Evolutionary conservation across 441 rosid species (phyloP).

Genomic region (Gossypium trilobum): DNA sequence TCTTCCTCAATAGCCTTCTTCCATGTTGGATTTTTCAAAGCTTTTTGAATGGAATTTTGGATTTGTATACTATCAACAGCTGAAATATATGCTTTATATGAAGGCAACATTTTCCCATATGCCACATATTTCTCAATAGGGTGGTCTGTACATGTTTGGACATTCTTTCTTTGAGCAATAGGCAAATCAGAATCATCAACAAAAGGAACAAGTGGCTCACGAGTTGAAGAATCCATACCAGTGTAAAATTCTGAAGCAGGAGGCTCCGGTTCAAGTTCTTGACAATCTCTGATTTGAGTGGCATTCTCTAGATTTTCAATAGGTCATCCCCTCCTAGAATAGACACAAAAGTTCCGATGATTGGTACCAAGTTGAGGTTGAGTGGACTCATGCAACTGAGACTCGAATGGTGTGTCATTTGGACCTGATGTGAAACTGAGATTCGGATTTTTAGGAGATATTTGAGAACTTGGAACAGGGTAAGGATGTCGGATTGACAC

Average conservation of each 20-base stretch:
- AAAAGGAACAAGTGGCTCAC: not conserved
- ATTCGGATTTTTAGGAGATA: no score
- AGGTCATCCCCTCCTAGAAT: not conserved
- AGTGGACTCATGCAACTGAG: no score
- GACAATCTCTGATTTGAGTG: not conserved
- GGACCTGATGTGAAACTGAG: not conserved
- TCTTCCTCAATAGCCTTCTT: not conserved
- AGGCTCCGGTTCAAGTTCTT: no score
- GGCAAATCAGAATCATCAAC: not conserved
- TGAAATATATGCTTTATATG: not conserved
- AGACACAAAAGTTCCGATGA: not conserved
- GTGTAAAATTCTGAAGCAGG: no score
- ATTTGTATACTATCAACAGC: not conserved
- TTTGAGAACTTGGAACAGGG: not conserved
- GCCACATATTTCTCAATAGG: not conserved
- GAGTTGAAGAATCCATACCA: not conserved
- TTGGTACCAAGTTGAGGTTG: not conserved
- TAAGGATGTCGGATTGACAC: not conserved
- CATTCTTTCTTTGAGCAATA: not conserved
- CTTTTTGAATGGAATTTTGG: not conserved
- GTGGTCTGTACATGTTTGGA: not conserved
- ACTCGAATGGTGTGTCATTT: not conserved
- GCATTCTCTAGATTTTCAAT: not conserved
- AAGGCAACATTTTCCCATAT: not conserved
- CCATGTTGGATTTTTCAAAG: not conserved